Evolutionary conservation across 2,329 filamentous ascomycete genomes (phyloP).

Genomic region (Aspergillus quadrilineatus): DNA sequence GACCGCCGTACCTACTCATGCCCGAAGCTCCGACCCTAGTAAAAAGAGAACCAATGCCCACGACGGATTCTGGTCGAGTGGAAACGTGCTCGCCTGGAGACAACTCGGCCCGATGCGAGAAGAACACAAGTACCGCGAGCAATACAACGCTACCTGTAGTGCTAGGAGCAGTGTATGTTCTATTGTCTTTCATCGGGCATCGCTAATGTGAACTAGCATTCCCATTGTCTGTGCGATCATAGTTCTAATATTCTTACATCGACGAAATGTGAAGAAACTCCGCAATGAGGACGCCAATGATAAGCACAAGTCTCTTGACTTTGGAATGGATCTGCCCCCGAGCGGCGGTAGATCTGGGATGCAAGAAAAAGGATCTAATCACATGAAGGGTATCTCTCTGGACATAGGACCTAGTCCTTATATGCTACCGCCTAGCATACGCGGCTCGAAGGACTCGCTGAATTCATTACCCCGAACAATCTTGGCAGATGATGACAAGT

Average conservation of each 20-base stretch:
- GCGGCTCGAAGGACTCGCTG: slow-evolving; percentile 80
- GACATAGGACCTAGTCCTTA: slow-evolving; percentile 74
- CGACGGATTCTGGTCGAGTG: slow-evolving; percentile 15
- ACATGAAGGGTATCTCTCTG: slow-evolving; percentile 56
- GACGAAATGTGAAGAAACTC: slow-evolving; percentile 70
- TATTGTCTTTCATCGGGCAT: neutral
- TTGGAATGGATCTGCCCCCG: slow-evolving; percentile 66
- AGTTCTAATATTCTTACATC: slow-evolving; percentile 74
- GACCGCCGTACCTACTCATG: slow-evolving; percentile 24
- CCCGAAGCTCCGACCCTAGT: slow-evolving; percentile 28
- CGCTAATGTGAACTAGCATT: slow-evolving; percentile 56
- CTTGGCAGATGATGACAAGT: slow-evolving; percentile 77
- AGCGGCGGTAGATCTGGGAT: slow-evolving; percentile 52
- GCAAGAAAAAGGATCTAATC: slow-evolving; percentile 50
- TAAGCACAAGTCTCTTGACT: slow-evolving; percentile 88
- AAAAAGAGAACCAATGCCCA: slow-evolving; percentile 26
- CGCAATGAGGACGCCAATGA: slow-evolving; percentile 77
- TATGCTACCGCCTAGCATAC: slow-evolving; percentile 79
- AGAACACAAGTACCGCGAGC: slow-evolving; percentile 53
- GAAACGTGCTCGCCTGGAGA: slow-evolving; percentile 25
- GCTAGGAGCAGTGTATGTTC: slow-evolving; percentile 66
- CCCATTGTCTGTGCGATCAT: slow-evolving; percentile 67
- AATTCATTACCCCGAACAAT: slow-evolving; percentile 79
- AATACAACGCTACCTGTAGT: slow-evolving; percentile 66
- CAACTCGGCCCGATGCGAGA: slow-evolving; percentile 53